A percentile compares a stretch with the other conserved stretches of the same genome.
Evolutionary conservation across 352 stramenopile genomes (phyloP).

Genomic region (Globisporangium carolinianum): DNA sequence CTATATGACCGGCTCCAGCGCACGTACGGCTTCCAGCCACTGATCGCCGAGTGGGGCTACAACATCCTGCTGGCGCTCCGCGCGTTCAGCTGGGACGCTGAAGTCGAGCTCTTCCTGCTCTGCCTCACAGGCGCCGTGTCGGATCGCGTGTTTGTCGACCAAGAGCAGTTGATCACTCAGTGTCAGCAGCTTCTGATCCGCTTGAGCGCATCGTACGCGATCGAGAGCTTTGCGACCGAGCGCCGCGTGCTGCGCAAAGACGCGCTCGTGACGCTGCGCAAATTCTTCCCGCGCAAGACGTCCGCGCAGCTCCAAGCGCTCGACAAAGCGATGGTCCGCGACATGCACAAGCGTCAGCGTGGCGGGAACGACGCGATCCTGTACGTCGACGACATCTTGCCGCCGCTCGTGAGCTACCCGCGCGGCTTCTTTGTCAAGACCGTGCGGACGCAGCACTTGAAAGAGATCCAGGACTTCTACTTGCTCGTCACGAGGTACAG

Average conservation of each 20-base stretch:
- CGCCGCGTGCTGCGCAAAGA: conserved; percentile 63
- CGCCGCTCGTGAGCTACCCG: conserved; percentile 33
- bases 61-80: conserved; percentile 71
- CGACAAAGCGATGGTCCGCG: conserved; percentile 66
- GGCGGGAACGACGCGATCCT: conserved; percentile 62
- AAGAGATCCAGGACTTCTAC: conserved; percentile 81
- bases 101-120: conserved; percentile 74
- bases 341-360: conserved; percentile 77
- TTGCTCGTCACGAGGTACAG: conserved; percentile 36
- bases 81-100: conserved; percentile 61
- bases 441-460: conserved; percentile 74
- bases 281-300: conserved; percentile 77
- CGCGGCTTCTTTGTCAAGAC: conserved; percentile 74
- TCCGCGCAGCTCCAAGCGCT: conserved; percentile 63
- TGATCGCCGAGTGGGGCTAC: conserved; percentile 84
- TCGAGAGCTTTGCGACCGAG: conserved; percentile 49
- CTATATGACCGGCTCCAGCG: conserved; percentile 73
- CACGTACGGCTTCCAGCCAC: conserved; percentile 75
- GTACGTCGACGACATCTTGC: conserved; percentile 69
- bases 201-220: conserved; percentile 43
- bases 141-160: conserved; percentile 62
- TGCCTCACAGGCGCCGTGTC: conserved; percentile 63
- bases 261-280: conserved; percentile 57
- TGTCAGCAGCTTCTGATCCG: conserved; percentile 41
- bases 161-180: conserved; percentile 55